phyloP scores from a whole-genome alignment of 2,329 filamentous ascomycete genomes.

The Bisporella sp. region DNA sequence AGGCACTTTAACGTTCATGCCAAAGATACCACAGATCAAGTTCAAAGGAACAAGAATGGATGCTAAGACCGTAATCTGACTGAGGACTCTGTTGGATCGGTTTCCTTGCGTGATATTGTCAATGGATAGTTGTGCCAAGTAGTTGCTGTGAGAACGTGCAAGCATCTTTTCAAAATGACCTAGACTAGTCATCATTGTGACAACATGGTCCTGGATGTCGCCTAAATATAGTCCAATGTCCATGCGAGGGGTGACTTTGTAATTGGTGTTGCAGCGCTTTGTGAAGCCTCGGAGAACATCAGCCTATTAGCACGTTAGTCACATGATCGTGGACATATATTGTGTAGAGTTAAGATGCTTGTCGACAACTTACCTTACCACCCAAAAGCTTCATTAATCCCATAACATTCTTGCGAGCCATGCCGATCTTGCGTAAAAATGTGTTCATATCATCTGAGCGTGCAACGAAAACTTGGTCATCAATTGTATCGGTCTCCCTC shows the following conservation, averaged over 20 bases:
- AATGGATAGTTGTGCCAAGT: constrained; percentile 88
- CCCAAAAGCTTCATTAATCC: constrained; percentile 86
- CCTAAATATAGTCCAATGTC: constrained; percentile 95
- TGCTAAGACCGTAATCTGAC: constrained; percentile 90
- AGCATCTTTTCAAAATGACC: constrained; percentile 97
- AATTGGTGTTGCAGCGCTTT: constrained; percentile 97
- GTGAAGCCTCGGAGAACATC: constrained; percentile 97
- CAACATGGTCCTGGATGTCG: constrained; percentile 98
- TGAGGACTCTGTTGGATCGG: constrained; percentile 78
- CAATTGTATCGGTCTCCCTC: constrained; percentile 81
- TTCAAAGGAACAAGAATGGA: constrained; percentile 97
- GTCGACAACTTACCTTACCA: constrained; percentile 51
- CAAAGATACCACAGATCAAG: constrained; percentile 60
- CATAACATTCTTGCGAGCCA: constrained; percentile 91
- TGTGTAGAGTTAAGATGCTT: too few relatives aligned
- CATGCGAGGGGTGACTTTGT: constrained; percentile 88
- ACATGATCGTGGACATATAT: too few relatives aligned
- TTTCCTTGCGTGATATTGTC: constrained; percentile 87
- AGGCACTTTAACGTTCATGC: constrained; percentile 79
- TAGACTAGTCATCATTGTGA: constrained; percentile 97
- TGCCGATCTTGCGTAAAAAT: constrained; percentile 83
- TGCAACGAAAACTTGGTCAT: constrained; percentile 91
- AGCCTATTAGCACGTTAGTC: constrained; percentile 36
- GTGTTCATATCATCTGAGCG: constrained; percentile 82
- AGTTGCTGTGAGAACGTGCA: constrained; percentile 88